Percentiles rank a stretch among this genome's conserved stretches.
phyloP scores from a whole-genome alignment of 768 basidiomycete species.

The Boletus fagicola region DNA sequence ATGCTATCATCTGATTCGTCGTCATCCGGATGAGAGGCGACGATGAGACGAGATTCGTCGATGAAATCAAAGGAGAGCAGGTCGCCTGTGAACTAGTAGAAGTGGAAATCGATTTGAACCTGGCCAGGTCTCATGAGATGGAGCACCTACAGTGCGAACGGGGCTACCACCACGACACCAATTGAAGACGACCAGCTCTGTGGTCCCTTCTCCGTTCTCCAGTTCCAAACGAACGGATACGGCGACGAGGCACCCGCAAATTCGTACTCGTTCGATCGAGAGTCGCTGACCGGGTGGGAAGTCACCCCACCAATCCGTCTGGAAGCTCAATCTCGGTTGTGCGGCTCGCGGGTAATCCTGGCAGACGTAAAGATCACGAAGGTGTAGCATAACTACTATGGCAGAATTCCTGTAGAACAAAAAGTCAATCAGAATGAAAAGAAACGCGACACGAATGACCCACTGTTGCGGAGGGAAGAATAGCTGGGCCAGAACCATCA shows the following conservation, averaged over 20 bases:
- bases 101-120: not conserved
- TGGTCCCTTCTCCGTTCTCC: conserved; percentile 33
- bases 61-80: conserved; percentile 32
- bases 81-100: conserved; percentile 28
- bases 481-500: conserved; percentile 33
- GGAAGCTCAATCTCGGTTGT: conserved; percentile 28
- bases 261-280: conserved; percentile 29
- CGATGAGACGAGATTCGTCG: conserved; percentile 25
- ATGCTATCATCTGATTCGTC: conserved; percentile 33
- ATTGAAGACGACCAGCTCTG: conserved; percentile 31
- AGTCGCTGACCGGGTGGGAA: conserved; percentile 34
- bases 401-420: conserved; percentile 24
- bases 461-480: conserved; percentile 30
- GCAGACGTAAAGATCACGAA: conserved; percentile 56
- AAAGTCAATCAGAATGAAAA: not conserved
- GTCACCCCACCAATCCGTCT: conserved; percentile 36
- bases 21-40: conserved; percentile 33
- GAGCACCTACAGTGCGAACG: conserved; percentile 25
- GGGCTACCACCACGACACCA: conserved; percentile 30
- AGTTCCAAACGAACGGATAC: conserved; percentile 30
- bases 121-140: not conserved
- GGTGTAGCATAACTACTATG: conserved; percentile 38
- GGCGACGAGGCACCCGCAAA: conserved; percentile 27
- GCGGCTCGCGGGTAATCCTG: conserved; percentile 49
- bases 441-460: not conserved